phyloP scores from a whole-genome alignment of 2,329 filamentous ascomycete genomes.

The Botrytis fragariae region DNA sequence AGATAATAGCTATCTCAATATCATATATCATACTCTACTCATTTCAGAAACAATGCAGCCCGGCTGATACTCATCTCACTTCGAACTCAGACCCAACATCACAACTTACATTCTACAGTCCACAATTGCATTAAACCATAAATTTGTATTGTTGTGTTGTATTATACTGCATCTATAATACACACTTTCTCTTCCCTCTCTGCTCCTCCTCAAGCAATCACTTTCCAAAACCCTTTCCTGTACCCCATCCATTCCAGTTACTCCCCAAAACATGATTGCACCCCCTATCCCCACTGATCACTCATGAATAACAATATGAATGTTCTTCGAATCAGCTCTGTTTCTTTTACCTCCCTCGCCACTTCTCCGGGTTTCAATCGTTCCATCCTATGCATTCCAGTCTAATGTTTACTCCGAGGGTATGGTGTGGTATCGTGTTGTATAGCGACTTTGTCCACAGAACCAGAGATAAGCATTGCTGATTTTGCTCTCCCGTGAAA shows the following conservation, averaged over 20 bases:
- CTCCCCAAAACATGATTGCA: constrained; percentile 10
- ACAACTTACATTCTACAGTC: neutral
- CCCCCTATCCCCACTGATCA: neutral
- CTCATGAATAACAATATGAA: neutral
- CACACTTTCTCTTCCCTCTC: constrained; percentile 16
- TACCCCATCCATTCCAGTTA: constrained; percentile 3
- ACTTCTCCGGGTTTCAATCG: neutral
- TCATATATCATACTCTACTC: neutral
- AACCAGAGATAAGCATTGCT: neutral
- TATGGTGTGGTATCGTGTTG: constrained; percentile 5
- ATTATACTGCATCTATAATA: constrained; percentile 14
- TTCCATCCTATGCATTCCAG: constrained; percentile 1
- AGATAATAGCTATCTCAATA: neutral
- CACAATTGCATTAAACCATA: constrained; percentile 1
- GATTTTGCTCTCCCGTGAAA: neutral
- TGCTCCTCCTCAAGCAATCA: neutral
- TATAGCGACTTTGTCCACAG: neutral
- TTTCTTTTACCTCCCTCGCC: neutral
- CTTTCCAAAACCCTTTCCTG: neutral
- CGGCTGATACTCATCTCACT: neutral
- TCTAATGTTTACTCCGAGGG: constrained; percentile 2
- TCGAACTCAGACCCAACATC: neutral
- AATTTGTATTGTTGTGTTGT: constrained; percentile 16
- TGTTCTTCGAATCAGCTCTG: neutral
- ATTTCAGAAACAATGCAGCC: neutral